These are phyloP conservation scores for Botrytis deweyae DNA, from an alignment of 2,329 filamentous ascomycete genomes.

Conservation along the genomic window DNA sequence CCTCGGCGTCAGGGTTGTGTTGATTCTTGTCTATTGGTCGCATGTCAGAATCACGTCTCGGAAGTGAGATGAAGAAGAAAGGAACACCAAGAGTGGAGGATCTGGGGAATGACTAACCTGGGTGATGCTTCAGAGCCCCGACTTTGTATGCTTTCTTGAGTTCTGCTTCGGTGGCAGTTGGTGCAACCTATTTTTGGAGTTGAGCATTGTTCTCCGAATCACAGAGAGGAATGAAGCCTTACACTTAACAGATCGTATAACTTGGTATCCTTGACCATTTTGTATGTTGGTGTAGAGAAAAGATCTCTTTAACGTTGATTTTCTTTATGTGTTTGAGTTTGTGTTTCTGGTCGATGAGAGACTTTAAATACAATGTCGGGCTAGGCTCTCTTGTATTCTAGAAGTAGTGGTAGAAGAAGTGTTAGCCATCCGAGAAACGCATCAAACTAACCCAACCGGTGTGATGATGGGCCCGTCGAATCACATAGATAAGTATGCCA, in stretches of 20 bases:
- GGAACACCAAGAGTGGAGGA: constrained; percentile 1
- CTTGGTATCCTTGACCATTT: constrained; percentile 77
- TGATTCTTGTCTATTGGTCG: constrained; percentile 80
- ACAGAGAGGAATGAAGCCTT: constrained; percentile 41
- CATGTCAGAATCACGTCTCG: not conserved
- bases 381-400: not conserved
- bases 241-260: constrained; percentile 78
- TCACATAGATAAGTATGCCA: not conserved
- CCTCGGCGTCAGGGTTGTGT: constrained; percentile 86
- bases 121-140: constrained; percentile 79
- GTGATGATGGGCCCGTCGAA: not conserved
- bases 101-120: constrained; percentile 56
- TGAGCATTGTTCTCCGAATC: constrained; percentile 29
- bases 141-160: constrained; percentile 90
- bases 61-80: constrained; percentile 13
- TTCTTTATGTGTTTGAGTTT: not conserved
- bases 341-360: not conserved
- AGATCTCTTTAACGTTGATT: not conserved
- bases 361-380: not conserved
- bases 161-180: constrained; percentile 78
- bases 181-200: constrained; percentile 61
- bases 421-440: not conserved
- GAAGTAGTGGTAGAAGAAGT: not conserved
- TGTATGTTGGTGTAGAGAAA: constrained; percentile 36
- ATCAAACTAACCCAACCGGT: not conserved